Conservation (phyloP, 352 stramenopile species). For the Phytophthora cryptogea region DNA sequence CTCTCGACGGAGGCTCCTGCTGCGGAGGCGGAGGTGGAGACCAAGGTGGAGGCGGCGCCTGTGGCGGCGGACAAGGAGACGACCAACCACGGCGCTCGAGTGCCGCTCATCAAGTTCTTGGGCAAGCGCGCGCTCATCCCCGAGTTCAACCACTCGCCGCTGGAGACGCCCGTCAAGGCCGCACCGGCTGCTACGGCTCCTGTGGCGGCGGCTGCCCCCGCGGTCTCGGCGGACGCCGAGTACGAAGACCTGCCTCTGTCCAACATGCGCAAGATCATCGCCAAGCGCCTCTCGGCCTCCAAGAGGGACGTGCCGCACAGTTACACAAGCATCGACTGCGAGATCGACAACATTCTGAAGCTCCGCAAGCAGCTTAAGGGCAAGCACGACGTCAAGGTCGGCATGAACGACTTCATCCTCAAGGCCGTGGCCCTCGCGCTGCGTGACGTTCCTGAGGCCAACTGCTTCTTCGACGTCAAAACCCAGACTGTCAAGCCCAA, state of each 20-base stretch:
- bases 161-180: slow-evolving; percentile 31
- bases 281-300: slow-evolving; percentile 95
- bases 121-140: slow-evolving; percentile 79
- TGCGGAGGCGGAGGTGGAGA: slow-evolving; percentile 5
- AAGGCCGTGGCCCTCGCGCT: slow-evolving; percentile 96
- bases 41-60: slow-evolving; percentile 3
- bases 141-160: slow-evolving; percentile 37
- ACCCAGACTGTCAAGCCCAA: slow-evolving; percentile 81
- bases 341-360: slow-evolving; percentile 91
- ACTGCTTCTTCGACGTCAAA: slow-evolving; percentile 78
- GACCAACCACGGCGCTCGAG: slow-evolving; percentile 32
- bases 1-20: slow-evolving; percentile 37
- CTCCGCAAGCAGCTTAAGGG: slow-evolving; percentile 94
- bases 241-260: slow-evolving; percentile 89
- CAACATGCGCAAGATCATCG: slow-evolving; percentile 99
- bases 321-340: slow-evolving; percentile 96
- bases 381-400: slow-evolving; percentile 96
- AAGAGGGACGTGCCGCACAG: slow-evolving; percentile 97
- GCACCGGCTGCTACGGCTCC: slow-evolving; percentile 13
- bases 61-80: slow-evolving; percentile 6
- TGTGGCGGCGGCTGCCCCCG: slow-evolving; percentile 10
- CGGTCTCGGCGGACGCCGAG: slow-evolving; percentile 31
- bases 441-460: slow-evolving; percentile 95
- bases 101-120: slow-evolving; percentile 86
- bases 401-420: slow-evolving; percentile 99